Evolutionary conservation across 495 filamentous ascomycete genomes (phyloP).

Genomic region (Daldinia childiae): DNA sequence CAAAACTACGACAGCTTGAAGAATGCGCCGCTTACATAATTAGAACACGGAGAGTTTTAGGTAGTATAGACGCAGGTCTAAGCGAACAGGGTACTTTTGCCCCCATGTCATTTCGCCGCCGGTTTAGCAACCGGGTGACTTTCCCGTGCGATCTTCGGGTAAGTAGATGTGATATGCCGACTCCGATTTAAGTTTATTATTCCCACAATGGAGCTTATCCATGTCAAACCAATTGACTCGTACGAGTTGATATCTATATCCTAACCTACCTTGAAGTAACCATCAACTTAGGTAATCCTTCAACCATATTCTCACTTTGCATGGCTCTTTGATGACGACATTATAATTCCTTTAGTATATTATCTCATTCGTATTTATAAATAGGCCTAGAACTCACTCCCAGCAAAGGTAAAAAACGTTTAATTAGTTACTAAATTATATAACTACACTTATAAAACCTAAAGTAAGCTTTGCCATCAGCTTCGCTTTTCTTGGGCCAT

Average conservation of each 20-base stretch:
- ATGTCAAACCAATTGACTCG: not conserved
- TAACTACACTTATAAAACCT: not conserved
- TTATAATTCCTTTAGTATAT: not conserved
- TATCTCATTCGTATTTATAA: not conserved
- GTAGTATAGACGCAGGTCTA: not conserved
- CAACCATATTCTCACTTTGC: not conserved
- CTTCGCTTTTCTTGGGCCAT: not conserved
- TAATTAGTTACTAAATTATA: not conserved
- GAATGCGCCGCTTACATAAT: conserved; percentile 10
- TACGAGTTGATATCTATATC: not conserved
- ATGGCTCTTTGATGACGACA: not conserved
- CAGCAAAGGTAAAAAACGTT: not conserved
- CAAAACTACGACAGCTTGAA: not conserved
- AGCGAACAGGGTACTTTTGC: not conserved
- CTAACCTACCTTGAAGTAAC: too few species aligned
- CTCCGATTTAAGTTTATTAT: not conserved
- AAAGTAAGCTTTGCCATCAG: not conserved
- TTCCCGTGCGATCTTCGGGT: not conserved
- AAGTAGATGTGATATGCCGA: not conserved
- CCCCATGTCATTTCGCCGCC: not conserved
- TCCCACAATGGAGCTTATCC: not conserved
- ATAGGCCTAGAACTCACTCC: not conserved
- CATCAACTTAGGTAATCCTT: not conserved
- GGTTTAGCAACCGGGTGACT: not conserved
- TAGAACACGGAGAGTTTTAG: conserved; percentile 13